These are phyloP conservation scores for Pyrenophora tritici-repentis DNA, from an alignment of 2,329 filamentous ascomycete genomes.

Conservation along the genomic window DNA sequence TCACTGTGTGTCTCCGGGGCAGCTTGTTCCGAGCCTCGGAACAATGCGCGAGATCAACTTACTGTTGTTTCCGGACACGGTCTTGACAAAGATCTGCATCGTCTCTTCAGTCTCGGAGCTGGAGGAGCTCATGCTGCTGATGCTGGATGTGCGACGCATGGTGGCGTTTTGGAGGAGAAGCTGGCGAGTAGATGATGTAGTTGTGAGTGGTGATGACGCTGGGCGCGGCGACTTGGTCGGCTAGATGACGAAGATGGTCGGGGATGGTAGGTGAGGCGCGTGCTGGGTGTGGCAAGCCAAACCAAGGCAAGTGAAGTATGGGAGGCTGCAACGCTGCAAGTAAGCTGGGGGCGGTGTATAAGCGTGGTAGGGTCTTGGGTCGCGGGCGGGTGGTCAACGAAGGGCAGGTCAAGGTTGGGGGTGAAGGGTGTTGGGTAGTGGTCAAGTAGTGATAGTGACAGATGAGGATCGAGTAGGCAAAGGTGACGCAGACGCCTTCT, in stretches of 20 bases:
- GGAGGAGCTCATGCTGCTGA: conserved; percentile 50
- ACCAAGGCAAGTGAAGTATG: background rate
- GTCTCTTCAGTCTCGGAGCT: conserved; percentile 55
- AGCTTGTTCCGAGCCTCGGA: conserved; percentile 21
- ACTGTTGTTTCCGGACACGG: conserved; percentile 61
- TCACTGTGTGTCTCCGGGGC: background rate
- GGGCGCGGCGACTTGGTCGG: conserved; percentile 16
- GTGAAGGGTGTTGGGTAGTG: background rate
- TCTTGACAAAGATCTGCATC: conserved; percentile 67
- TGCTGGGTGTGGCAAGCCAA: background rate
- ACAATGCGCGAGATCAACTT: conserved; percentile 39
- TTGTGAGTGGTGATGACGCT: conserved; percentile 15
- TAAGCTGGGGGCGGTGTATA: background rate
- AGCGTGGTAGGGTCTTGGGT: background rate
- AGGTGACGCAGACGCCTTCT: conserved; percentile 25
- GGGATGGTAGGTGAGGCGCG: background rate
- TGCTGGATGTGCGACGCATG: conserved; percentile 46
- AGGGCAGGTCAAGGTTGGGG: background rate
- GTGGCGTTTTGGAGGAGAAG: conserved; percentile 12
- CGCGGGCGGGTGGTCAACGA: background rate
- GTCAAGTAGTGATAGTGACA: background rate
- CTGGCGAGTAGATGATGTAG: conserved; percentile 3
- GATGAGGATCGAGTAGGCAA: conserved; percentile 2
- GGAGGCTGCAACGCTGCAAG: background rate
- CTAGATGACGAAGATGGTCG: conserved; percentile 16